These are phyloP conservation scores for Fusarium staphyleae DNA, from an alignment of 2,329 filamentous ascomycete species.

Conservation along the genomic window DNA sequence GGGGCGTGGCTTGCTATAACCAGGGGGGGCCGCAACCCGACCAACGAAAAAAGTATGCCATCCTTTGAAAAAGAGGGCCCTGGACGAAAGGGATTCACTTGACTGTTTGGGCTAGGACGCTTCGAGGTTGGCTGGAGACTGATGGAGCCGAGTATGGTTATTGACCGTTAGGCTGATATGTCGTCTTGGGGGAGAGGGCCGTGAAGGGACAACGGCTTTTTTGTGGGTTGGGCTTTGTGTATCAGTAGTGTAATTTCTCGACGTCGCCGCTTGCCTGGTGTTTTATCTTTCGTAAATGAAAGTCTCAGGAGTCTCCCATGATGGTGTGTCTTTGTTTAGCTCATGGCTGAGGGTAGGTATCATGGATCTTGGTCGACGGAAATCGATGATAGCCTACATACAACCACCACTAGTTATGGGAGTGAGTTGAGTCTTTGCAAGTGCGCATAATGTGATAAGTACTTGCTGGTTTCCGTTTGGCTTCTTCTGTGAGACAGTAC, in stretches of 20 bases:
- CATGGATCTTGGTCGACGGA: neutral
- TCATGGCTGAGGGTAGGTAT: neutral
- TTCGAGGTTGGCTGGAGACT: slow-evolving; percentile 27
- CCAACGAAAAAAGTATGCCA: slow-evolving; percentile 32
- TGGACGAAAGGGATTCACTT: slow-evolving; percentile 27
- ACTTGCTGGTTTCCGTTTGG: slow-evolving; percentile 5
- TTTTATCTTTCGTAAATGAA: slow-evolving; percentile 6
- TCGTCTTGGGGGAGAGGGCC: slow-evolving; percentile 28
- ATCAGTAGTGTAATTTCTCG: slow-evolving; percentile 21
- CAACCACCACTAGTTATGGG: neutral
- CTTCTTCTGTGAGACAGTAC: slow-evolving; percentile 22
- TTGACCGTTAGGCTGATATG: slow-evolving; percentile 37
- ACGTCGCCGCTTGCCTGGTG: slow-evolving; percentile 21
- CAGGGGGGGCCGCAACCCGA: slow-evolving; percentile 27
- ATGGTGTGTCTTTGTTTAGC: neutral
- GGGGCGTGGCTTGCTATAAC: slow-evolving; percentile 39
- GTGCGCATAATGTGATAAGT: neutral
- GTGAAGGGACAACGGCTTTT: slow-evolving; percentile 37
- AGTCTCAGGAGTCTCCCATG: slow-evolving; percentile 1
- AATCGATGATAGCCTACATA: neutral
- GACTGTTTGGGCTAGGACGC: slow-evolving; percentile 25
- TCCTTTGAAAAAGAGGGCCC: slow-evolving; percentile 28
- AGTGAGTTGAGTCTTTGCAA: neutral
- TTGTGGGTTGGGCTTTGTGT: slow-evolving; percentile 33
- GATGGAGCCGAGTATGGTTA: slow-evolving; percentile 26